Evolutionary conservation across 306 rosid genomes (phyloP).

Genomic region (Chamaecrista fasciculata): DNA sequence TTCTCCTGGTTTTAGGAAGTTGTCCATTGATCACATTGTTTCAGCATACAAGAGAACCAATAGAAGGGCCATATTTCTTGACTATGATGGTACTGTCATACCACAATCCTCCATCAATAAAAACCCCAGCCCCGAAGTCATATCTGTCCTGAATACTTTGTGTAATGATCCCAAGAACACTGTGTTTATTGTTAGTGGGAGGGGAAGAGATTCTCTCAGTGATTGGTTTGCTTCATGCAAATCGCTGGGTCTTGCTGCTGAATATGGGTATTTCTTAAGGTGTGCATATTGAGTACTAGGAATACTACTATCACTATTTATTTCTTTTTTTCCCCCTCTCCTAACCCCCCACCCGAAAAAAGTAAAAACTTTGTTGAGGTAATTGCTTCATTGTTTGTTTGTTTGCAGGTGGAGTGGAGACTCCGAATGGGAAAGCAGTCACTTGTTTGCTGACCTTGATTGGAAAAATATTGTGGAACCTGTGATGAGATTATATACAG

Average conservation of each 20-base stretch:
- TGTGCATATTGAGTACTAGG: constrained; percentile 25
- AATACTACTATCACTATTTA: neutral
- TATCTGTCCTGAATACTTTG: constrained; percentile 56
- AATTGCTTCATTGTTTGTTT: neutral
- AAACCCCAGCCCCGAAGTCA: constrained; percentile 60
- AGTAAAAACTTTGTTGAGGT: neutral
- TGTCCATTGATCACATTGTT: constrained; percentile 58
- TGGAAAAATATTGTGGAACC: constrained; percentile 81
- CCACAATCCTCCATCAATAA: constrained; percentile 63
- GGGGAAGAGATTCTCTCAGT: constrained; percentile 62
- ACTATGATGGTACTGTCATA: constrained; percentile 88
- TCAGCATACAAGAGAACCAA: constrained; percentile 64
- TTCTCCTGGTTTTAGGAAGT: constrained; percentile 64
- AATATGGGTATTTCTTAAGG: constrained; percentile 87
- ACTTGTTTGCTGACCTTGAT: constrained; percentile 56
- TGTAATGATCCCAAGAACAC: constrained; percentile 71
- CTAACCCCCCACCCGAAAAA: neutral
- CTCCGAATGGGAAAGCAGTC: constrained; percentile 72
- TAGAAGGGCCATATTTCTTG: constrained; percentile 76
- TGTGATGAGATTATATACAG: constrained; percentile 67
- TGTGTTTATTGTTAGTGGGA: constrained; percentile 82
- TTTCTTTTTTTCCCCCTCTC: neutral
- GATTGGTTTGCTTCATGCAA: constrained; percentile 76
- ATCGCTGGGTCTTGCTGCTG: constrained; percentile 81
- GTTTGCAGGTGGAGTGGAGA: constrained; percentile 57